Percentiles rank a stretch among this genome's conserved stretches.
Conservation (phyloP, 2,329 filamentous ascomycete species). For the Colletotrichum coccodes region DNA sequence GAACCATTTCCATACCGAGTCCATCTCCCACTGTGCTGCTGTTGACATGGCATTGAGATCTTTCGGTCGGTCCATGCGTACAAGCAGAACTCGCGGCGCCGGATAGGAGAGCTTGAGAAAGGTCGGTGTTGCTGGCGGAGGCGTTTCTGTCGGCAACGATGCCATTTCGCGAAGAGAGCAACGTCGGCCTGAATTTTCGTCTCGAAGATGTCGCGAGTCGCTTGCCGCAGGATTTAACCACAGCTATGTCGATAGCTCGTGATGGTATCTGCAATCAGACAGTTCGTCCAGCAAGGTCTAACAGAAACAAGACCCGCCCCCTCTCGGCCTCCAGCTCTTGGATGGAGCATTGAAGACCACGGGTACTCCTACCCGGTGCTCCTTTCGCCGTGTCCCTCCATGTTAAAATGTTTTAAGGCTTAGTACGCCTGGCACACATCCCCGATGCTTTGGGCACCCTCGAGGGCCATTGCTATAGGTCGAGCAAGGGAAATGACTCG, state of each 20-base stretch:
- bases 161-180: background rate
- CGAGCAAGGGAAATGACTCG: background rate
- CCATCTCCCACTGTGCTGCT: slow-evolving; percentile 51
- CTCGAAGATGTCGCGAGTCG: background rate
- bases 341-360: background rate
- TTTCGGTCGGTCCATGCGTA: slow-evolving; percentile 51
- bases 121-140: slow-evolving; percentile 43
- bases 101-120: slow-evolving; percentile 51
- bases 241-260: background rate
- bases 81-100: slow-evolving; percentile 49
- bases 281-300: background rate
- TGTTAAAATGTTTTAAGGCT: no score
- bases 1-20: slow-evolving; percentile 63
- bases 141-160: slow-evolving; percentile 40
- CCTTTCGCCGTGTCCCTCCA: background rate
- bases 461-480: background rate
- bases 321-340: background rate
- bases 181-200: background rate
- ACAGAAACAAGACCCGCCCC: background rate
- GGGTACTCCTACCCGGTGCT: background rate
- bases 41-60: slow-evolving; percentile 53
- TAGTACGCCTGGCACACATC: background rate
- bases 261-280: no score
- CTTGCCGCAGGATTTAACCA: no score
- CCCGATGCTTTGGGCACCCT: background rate